phyloP scores from a whole-genome alignment of 805 yeast species.

The Saccharomycopsis sp. region DNA sequence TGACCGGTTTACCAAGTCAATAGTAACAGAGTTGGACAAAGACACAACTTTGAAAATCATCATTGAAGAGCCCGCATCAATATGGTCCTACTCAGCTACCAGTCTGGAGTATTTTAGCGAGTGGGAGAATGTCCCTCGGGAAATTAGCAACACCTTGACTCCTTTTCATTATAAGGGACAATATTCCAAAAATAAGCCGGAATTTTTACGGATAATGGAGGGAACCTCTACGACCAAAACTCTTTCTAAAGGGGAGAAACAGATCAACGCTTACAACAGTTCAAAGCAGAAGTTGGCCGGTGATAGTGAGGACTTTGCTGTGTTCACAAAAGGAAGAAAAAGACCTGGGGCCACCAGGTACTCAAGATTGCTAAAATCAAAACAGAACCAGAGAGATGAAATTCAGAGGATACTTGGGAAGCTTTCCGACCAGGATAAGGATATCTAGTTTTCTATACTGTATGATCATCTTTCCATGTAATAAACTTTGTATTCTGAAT shows the following conservation, averaged over 20 bases:
- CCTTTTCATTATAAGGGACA: slow-evolving; percentile 10
- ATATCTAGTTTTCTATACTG: background rate
- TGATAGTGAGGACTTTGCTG: background rate
- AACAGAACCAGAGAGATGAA: background rate
- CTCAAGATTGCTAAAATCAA: background rate
- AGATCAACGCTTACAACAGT: background rate
- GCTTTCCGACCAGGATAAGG: background rate
- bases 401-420: background rate
- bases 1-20: background rate
- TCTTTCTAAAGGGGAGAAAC: background rate
- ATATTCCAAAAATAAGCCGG: background rate
- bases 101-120: slow-evolving; percentile 16
- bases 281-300: background rate
- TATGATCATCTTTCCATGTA: background rate
- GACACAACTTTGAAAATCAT: background rate
- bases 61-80: background rate
- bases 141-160: slow-evolving; percentile 8
- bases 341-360: background rate
- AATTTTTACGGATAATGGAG: background rate
- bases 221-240: background rate
- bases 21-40: background rate
- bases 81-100: slow-evolving; percentile 20
- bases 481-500: too few species aligned
- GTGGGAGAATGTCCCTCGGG: slow-evolving; percentile 19
- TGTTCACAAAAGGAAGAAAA: background rate